phyloP scores from a whole-genome alignment of 1,284 basidiomycete species.

The Leucoagaricus sp. region DNA sequence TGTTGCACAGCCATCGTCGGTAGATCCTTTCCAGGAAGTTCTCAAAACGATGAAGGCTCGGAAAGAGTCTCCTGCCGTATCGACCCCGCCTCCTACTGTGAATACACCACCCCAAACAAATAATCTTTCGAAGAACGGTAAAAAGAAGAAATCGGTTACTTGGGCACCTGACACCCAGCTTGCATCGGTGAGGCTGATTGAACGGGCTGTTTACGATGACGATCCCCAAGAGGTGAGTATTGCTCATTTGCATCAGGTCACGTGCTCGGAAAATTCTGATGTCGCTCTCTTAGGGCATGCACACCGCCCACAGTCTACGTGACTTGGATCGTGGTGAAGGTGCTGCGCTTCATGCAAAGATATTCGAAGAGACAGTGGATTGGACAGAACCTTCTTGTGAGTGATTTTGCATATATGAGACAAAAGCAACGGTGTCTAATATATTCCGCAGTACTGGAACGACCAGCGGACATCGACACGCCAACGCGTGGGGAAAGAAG shows the following conservation, averaged over 20 bases:
- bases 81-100: slow-evolving; percentile 36
- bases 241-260: slow-evolving; percentile 8
- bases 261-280: slow-evolving; percentile 21
- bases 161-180: slow-evolving; percentile 75
- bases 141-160: slow-evolving; percentile 72
- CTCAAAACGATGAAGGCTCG: slow-evolving; percentile 71
- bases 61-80: slow-evolving; percentile 49
- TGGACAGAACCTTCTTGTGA: slow-evolving; percentile 79
- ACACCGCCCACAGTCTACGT: slow-evolving; percentile 67
- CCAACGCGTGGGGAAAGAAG: slow-evolving; percentile 62
- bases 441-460: slow-evolving; percentile 54
- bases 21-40: slow-evolving; percentile 79
- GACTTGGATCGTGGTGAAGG: slow-evolving; percentile 84
- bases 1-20: slow-evolving; percentile 74
- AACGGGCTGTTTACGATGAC: slow-evolving; percentile 82
- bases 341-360: slow-evolving; percentile 73
- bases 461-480: slow-evolving; percentile 55
- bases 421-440: slow-evolving; percentile 19
- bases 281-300: slow-evolving; percentile 57
- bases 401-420: slow-evolving; percentile 28
- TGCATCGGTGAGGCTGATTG: slow-evolving; percentile 73
- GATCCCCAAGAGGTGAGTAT: slow-evolving; percentile 77
- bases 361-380: slow-evolving; percentile 82
- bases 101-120: slow-evolving; percentile 35
- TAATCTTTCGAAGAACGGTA: slow-evolving; percentile 42